Percentiles rank a stretch among this genome's conserved stretches.
These are phyloP conservation scores for Yamadazyma blattariae DNA, from an alignment of 1,139 yeast species.

Conservation along the genomic window DNA sequence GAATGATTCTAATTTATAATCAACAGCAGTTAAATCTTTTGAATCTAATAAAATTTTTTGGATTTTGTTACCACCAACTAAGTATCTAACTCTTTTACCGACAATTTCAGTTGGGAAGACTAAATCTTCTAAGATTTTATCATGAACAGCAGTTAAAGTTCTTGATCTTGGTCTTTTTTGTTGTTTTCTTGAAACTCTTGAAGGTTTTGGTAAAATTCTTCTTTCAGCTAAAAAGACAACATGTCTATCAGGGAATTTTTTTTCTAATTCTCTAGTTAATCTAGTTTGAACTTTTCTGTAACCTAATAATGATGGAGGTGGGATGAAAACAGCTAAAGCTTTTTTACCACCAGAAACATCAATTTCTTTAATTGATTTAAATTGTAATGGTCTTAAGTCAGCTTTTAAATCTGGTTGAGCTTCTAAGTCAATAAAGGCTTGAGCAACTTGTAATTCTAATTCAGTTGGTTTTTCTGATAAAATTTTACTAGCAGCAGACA, in stretches of 20 bases:
- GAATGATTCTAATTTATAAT: slow-evolving; percentile 99
- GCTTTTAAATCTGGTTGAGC: slow-evolving; percentile 94
- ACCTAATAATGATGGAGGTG: slow-evolving; percentile 88
- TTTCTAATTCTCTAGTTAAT: slow-evolving; percentile 99
- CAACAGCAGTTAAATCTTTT: slow-evolving; percentile 96
- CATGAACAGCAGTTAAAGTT: slow-evolving; percentile 98
- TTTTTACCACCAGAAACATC: slow-evolving; percentile 98
- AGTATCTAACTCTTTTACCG: slow-evolving; percentile 99
- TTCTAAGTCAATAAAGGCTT: slow-evolving; percentile 98
- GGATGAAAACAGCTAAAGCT: slow-evolving; percentile 97
- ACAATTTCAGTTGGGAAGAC: slow-evolving; percentile 99
- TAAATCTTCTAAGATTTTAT: slow-evolving; percentile 96
- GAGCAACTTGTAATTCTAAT: slow-evolving; percentile 99
- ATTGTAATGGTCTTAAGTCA: slow-evolving; percentile 97
- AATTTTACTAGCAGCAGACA: slow-evolving; percentile 97
- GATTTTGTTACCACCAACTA: slow-evolving; percentile 98
- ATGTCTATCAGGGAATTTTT: slow-evolving; percentile 99
- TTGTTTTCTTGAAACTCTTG: slow-evolving; percentile 85
- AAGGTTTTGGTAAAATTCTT: slow-evolving; percentile 98
- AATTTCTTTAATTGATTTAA: slow-evolving; percentile 97
- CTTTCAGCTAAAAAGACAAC: slow-evolving; percentile 99
- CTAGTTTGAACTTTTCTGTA: slow-evolving; percentile 98
- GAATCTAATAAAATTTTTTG: slow-evolving; percentile 98
- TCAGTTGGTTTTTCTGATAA: slow-evolving; percentile 91
- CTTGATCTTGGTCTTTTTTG: slow-evolving; percentile 99